Conservation (phyloP, 495 filamentous ascomycete genomes). For the Aspergillus nidulans region DNA sequence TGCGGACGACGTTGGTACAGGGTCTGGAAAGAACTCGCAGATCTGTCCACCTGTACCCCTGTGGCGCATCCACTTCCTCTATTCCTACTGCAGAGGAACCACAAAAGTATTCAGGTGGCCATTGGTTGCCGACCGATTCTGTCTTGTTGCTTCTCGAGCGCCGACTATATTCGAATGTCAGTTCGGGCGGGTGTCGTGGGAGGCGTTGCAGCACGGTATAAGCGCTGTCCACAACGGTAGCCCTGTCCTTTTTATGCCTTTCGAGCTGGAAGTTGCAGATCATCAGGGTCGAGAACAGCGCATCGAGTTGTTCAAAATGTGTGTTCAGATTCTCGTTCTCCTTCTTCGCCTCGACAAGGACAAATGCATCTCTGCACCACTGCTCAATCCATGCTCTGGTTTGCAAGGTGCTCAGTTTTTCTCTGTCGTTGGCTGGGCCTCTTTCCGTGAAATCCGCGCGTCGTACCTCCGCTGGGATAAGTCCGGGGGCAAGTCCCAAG, state of each 20-base stretch:
- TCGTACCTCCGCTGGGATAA: no score
- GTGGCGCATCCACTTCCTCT: no score
- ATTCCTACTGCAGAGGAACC: no score
- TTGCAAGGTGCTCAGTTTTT: no score
- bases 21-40: no score
- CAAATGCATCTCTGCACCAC: conserved; percentile 7
- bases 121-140: no score
- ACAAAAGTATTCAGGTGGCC: conserved; percentile 3
- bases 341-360: background rate
- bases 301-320: background rate
- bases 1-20: conserved; percentile 1
- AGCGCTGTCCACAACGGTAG: background rate
- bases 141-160: background rate
- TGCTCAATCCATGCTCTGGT: no score
- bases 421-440: no score
- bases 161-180: background rate
- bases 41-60: no score
- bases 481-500: no score
- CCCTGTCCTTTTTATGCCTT: background rate
- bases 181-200: conserved; percentile 1
- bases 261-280: background rate
- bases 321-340: background rate
- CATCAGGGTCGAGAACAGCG: background rate
- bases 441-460: no score
- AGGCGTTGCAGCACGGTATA: conserved; percentile 3